These are phyloP conservation scores for Graphilbum sp. DNA, from an alignment of 2,329 filamentous ascomycete species.

Conservation along the genomic window DNA sequence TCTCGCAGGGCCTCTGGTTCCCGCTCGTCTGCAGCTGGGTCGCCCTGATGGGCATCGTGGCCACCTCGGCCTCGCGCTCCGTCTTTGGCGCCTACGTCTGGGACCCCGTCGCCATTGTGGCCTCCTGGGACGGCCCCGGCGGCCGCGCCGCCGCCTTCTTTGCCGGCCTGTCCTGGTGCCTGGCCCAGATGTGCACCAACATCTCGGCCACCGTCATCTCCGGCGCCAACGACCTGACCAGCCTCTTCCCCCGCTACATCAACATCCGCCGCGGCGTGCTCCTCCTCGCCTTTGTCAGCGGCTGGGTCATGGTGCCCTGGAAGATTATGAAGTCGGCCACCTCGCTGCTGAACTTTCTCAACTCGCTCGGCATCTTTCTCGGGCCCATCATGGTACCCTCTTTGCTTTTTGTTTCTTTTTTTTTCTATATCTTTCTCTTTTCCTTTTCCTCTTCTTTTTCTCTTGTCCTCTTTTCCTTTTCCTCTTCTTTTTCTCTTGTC, in stretches of 20 bases:
- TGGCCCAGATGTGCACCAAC: slow-evolving; percentile 10
- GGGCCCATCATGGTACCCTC: slow-evolving; percentile 8
- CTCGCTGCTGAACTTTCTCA: slow-evolving; percentile 9
- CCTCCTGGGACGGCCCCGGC: slow-evolving; percentile 6
- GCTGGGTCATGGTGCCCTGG: slow-evolving; percentile 14
- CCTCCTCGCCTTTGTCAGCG: slow-evolving; percentile 8
- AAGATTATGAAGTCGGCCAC: slow-evolving; percentile 9
- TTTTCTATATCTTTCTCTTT: background rate
- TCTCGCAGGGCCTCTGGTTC: slow-evolving; percentile 17
- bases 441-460: background rate
- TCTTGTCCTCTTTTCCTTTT: too few species aligned
- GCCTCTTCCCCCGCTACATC: slow-evolving; percentile 17
- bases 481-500: too few species aligned
- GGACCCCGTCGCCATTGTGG: slow-evolving; percentile 9
- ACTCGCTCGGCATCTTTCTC: slow-evolving; percentile 9
- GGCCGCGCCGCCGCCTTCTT: slow-evolving; percentile 11
- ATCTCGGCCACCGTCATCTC: slow-evolving; percentile 17
- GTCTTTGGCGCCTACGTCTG: slow-evolving; percentile 16
- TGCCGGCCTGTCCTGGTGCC: slow-evolving; percentile 7
- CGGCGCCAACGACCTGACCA: slow-evolving; percentile 19
- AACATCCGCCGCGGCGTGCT: slow-evolving; percentile 18
- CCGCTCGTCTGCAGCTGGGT: slow-evolving; percentile 21
- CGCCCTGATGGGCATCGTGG: slow-evolving; percentile 20
- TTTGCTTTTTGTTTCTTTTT: background rate
- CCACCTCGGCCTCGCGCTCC: slow-evolving; percentile 24